phyloP scores from a whole-genome alignment of 2,329 filamentous ascomycete species.

The Botrytis aclada region DNA sequence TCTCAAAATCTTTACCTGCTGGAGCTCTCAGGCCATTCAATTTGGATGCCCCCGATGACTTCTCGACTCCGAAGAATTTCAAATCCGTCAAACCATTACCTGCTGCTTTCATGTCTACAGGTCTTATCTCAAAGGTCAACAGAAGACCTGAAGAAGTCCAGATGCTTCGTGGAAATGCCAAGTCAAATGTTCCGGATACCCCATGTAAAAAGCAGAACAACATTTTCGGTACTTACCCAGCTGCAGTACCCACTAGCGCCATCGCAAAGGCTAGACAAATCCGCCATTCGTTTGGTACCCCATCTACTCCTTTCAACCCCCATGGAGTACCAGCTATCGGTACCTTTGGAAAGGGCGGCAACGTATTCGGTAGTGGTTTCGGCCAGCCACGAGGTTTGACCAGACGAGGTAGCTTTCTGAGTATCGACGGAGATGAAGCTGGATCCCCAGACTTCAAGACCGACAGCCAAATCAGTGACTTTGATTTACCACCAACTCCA shows the following conservation, averaged over 20 bases:
- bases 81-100: constrained; percentile 74
- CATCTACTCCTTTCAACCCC: constrained; percentile 77
- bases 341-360: constrained; percentile 52
- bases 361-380: constrained; percentile 59
- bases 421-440: constrained; percentile 66
- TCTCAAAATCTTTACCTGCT: constrained; percentile 73
- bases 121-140: constrained; percentile 91
- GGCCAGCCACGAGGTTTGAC: constrained; percentile 44
- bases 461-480: constrained; percentile 60
- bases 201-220: constrained; percentile 87
- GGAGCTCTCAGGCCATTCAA: constrained; percentile 54
- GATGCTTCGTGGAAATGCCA: constrained; percentile 49
- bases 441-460: constrained; percentile 54
- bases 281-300: constrained; percentile 70
- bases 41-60: constrained; percentile 45
- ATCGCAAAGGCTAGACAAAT: constrained; percentile 60
- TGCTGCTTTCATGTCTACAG: constrained; percentile 89
- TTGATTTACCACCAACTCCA: constrained; percentile 86
- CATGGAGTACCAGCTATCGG: constrained; percentile 46
- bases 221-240: constrained; percentile 64
- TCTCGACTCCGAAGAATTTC: constrained; percentile 74
- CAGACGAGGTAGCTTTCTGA: constrained; percentile 66
- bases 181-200: constrained; percentile 81
- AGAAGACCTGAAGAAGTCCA: constrained; percentile 69
- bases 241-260: constrained; percentile 54